phyloP scores from a whole-genome alignment of 305 asterid species.

The Plantago lanceolata region DNA sequence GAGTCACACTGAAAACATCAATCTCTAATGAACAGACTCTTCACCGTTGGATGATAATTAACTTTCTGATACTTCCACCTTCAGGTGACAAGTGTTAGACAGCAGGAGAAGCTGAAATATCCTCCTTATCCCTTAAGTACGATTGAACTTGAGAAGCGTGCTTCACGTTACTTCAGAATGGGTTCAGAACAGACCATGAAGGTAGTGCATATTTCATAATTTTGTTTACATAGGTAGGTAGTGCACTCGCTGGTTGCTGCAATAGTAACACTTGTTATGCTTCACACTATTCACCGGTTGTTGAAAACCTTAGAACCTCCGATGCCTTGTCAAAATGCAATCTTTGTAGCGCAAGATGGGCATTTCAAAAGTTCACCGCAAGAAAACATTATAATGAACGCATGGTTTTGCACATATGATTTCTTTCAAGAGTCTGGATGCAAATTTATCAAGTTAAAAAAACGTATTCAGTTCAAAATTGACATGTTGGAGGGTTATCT shows the following conservation, averaged over 20 bases:
- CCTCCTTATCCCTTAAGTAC: conserved; percentile 96
- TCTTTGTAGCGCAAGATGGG: conserved; percentile 10
- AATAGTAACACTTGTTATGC: conserved; percentile 14
- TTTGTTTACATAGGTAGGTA: conserved; percentile 14
- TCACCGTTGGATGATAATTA: conserved; percentile 18
- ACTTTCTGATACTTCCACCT: conserved; percentile 26
- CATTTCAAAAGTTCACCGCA: conserved; percentile 6
- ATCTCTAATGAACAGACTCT: conserved; percentile 19
- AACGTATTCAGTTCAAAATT: too few species aligned
- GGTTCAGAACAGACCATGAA: conserved; percentile 97
- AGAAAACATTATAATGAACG: background rate
- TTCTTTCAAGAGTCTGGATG: too few species aligned
- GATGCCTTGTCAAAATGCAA: conserved; percentile 16
- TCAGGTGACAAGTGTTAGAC: conserved; percentile 74
- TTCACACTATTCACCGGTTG: conserved; percentile 11
- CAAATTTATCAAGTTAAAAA: too few species aligned
- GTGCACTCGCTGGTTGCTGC: conserved; percentile 7
- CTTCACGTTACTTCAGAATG: conserved; percentile 91
- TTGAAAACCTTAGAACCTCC: conserved; percentile 12
- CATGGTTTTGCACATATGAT: conserved; percentile 7
- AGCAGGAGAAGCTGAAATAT: conserved; percentile 70
- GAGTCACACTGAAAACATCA: conserved; percentile 36
- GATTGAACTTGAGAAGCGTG: conserved; percentile 97
- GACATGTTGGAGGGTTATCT: too few species aligned
- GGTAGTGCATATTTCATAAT: conserved; percentile 35